Base-by-base conservation (phyloP, 2,329 filamentous ascomycete species). In the Lachnellula arida region DNA sequence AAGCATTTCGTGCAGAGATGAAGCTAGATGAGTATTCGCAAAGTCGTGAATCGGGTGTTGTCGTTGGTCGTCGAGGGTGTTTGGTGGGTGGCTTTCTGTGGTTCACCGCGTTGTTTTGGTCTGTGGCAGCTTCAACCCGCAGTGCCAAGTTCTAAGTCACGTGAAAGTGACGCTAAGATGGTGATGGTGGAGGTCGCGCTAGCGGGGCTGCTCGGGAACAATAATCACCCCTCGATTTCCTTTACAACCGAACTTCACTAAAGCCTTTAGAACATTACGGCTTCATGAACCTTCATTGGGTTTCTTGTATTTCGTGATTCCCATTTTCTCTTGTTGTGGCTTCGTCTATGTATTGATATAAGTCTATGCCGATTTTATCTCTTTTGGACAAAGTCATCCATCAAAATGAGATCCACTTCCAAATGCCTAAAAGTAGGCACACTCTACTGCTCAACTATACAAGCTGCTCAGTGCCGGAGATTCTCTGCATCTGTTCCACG, bases 91-190 rank as follows among this genome's bases (percentile, higher is more conserved):
- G 14, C 53, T 57, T 53, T 46, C 25, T 28, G 32, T 44, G 37
- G 49, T 28, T 60, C 25, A 51, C 40, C 43, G 46, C 53, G 59
- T 61, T 65, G 63, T 65, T 65, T 63, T 65, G 63, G 61, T 64
- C 47, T 28, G 2, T 3, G 28, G 49, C 12, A 53, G 55, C 55
- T 59, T 50, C 43, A 51, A 34, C 37, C 48, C 25, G 44, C 59
- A 1, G 57, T 50, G 47, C 15, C 28, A 37, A 51, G 23, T 15
- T 49, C 44, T 40, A 39, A 22, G 19, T 34, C 57, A 63, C 55
- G 56, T 62, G 54, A 37, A n/a, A 1, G 22, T 25, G 5, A 23
- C 23, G 44, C 44, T 46, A 25, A 46, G 19, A 23, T 23, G 22
- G 22, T 23, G 22, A 5, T 23, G 22, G 22, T 23, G 22, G 22